Percentiles rank a stretch among this genome's conserved stretches.
Evolutionary conservation across 371 early-diverging fungal species (phyloP).

Genomic region (Mucor saturninus): DNA sequence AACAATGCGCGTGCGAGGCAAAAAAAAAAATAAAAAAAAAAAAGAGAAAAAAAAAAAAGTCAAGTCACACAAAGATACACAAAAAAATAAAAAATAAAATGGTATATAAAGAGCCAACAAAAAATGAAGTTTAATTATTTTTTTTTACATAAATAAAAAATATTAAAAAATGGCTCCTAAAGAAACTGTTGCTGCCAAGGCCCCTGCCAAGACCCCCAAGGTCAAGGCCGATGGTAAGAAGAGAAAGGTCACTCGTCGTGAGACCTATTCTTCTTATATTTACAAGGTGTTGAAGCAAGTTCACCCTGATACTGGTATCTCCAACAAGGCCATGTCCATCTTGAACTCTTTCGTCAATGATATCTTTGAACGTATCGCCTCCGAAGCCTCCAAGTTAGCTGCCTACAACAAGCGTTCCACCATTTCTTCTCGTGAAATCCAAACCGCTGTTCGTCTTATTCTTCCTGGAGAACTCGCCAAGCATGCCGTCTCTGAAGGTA

Average conservation of each 20-base stretch:
- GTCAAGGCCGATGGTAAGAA: conserved; percentile 48
- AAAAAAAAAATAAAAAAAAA: too few species aligned
- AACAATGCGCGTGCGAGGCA: too few species aligned
- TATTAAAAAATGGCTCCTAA: conserved; percentile 16
- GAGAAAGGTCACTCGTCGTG: conserved; percentile 73
- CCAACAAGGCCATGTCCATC: conserved; percentile 98
- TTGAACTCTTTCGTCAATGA: conserved; percentile 98
- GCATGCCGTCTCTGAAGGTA: conserved; percentile 98
- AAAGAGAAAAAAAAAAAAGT: too few species aligned
- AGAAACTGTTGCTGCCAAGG: conserved; percentile 12
- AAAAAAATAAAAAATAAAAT: conserved; percentile 1
- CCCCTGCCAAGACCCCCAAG: conserved; percentile 11
- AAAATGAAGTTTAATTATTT: neutral
- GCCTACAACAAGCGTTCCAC: conserved; percentile 95
- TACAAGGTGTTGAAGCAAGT: conserved; percentile 98
- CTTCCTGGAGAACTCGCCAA: conserved; percentile 96
- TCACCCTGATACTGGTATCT: conserved; percentile 97
- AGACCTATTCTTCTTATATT: conserved; percentile 95
- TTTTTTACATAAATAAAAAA: neutral
- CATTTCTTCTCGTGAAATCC: conserved; percentile 95
- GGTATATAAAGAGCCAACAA: neutral
- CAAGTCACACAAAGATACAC: neutral
- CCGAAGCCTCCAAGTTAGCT: conserved; percentile 92
- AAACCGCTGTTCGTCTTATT: conserved; percentile 92
- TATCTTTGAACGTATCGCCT: conserved; percentile 93